Conservation (phyloP, 2,329 filamentous ascomycete genomes). For the Curvularia sp. region DNA sequence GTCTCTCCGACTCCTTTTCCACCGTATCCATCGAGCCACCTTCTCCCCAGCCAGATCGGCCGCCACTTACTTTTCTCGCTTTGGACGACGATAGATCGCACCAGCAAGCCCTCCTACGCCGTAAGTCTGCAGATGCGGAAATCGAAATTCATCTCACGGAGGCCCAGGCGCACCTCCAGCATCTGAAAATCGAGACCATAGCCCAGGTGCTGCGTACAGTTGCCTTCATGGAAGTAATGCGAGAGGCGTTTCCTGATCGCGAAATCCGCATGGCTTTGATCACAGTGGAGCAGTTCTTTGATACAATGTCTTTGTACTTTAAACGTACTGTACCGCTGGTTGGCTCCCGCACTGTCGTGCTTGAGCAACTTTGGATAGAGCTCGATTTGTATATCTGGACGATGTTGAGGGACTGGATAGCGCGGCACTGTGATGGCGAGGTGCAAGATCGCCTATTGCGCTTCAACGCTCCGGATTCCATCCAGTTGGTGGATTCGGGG, state of each 20-base stretch:
- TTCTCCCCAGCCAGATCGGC: not conserved
- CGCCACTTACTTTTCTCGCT: not conserved
- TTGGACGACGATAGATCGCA: not conserved
- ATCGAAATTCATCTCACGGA: not conserved
- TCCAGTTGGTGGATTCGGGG: not conserved
- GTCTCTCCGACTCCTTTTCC: not conserved
- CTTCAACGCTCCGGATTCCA: not conserved
- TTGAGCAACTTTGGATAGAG: conserved; percentile 2
- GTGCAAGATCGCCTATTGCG: not conserved
- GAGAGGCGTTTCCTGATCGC: not conserved
- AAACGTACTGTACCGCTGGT: conserved; percentile 1
- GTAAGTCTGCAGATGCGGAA: too few relatives aligned
- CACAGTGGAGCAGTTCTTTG: conserved; percentile 3
- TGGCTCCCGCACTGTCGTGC: not conserved
- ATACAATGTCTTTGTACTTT: conserved; percentile 11
- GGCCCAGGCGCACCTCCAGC: not conserved
- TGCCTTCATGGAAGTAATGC: not conserved
- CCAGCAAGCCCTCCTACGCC: not conserved
- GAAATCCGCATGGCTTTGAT: not conserved
- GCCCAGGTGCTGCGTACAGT: not conserved
- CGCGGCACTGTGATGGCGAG: not conserved
- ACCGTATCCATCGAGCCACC: not conserved
- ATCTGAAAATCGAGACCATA: not conserved
- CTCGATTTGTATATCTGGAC: conserved; percentile 13
- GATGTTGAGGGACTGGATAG: conserved; percentile 10